Conservation (phyloP, 1,284 basidiomycete species). For the Athelia sp. region DNA sequence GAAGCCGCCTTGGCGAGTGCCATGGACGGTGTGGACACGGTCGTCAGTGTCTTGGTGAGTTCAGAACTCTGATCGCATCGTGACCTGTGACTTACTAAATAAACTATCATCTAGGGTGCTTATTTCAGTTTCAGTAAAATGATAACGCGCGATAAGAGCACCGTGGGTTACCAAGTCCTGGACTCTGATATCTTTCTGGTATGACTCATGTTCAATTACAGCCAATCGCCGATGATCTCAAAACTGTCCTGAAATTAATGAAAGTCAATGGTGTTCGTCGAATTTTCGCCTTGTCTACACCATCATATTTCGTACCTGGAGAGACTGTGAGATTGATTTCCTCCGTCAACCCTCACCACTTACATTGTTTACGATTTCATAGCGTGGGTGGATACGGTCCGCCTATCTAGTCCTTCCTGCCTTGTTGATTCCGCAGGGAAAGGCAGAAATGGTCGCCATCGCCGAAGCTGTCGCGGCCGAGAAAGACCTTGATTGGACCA, state of each 20-base stretch:
- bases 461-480: background rate
- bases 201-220: background rate
- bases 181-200: background rate
- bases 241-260: background rate
- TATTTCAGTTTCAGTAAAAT: background rate
- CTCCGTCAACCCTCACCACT: background rate
- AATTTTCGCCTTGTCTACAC: background rate
- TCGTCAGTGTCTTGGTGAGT: background rate
- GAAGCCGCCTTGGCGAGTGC: background rate
- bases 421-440: background rate
- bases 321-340: background rate
- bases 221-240: background rate
- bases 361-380: background rate
- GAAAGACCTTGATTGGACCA: background rate
- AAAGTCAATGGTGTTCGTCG: background rate
- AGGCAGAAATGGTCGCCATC: background rate
- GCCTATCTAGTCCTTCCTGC: background rate
- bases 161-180: background rate
- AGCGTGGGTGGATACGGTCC: background rate
- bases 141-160: background rate
- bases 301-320: background rate
- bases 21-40: background rate
- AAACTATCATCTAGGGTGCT: background rate
- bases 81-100: too few species aligned
- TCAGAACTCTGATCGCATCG: background rate